phyloP scores from a whole-genome alignment of 2,329 filamentous ascomycete genomes.

The Cladorrhinum sp. region DNA sequence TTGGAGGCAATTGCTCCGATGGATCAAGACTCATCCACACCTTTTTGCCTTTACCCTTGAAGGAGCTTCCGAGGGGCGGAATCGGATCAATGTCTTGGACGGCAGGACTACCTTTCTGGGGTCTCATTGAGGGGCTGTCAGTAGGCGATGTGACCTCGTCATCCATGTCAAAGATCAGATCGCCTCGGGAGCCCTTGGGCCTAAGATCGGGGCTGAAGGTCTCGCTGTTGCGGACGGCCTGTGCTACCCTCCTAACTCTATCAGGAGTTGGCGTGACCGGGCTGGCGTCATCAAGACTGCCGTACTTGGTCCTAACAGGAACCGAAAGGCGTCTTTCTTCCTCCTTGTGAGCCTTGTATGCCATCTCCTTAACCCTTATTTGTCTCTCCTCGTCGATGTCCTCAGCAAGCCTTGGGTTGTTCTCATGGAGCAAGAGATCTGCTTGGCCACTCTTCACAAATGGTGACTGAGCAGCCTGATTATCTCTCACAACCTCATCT shows the following conservation, averaged over 20 bases:
- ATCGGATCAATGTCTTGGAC: slow-evolving; percentile 32
- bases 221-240: slow-evolving; percentile 46
- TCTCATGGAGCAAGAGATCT: slow-evolving; percentile 63
- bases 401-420: slow-evolving; percentile 59
- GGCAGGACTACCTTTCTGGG: slow-evolving; percentile 7
- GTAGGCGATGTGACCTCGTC: slow-evolving; percentile 56
- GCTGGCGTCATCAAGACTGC: slow-evolving; percentile 62
- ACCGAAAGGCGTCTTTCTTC: slow-evolving; percentile 61
- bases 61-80: slow-evolving; percentile 34
- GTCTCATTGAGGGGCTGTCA: slow-evolving; percentile 27
- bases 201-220: slow-evolving; percentile 65
- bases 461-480: slow-evolving; percentile 75
- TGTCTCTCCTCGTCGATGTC: slow-evolving; percentile 68
- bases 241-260: slow-evolving; percentile 46
- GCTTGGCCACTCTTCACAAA: slow-evolving; percentile 73
- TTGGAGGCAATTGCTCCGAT: slow-evolving; percentile 3
- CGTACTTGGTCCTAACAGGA: slow-evolving; percentile 58
- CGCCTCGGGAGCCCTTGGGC: slow-evolving; percentile 64
- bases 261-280: slow-evolving; percentile 42
- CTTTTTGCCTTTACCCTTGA: slow-evolving; percentile 27
- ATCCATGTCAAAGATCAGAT: slow-evolving; percentile 94
- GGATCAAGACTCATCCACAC: slow-evolving; percentile 12
- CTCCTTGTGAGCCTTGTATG: slow-evolving; percentile 62
- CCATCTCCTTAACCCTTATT: slow-evolving; percentile 72
- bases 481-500: slow-evolving; percentile 74